phyloP scores from a whole-genome alignment of 2,329 filamentous ascomycete genomes.

The Pseudonectria foliicola region DNA sequence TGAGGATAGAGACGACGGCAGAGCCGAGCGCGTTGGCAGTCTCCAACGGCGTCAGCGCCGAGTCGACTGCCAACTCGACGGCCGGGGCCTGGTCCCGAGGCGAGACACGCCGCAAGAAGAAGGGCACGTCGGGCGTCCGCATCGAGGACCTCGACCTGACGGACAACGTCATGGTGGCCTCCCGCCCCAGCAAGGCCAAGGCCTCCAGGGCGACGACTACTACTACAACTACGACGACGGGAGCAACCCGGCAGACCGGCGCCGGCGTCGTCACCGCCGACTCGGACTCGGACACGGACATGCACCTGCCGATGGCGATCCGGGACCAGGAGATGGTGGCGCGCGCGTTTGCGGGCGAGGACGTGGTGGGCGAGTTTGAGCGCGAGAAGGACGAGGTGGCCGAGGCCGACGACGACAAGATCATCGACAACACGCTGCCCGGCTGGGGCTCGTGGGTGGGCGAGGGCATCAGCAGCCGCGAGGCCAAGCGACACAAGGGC shows the following conservation, averaged over 20 bases:
- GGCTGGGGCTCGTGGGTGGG: conserved; percentile 95
- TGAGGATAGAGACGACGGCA: conserved; percentile 21
- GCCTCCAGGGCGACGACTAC: conserved; percentile 16
- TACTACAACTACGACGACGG: conserved; percentile 6
- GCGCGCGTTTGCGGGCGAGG: conserved; percentile 81
- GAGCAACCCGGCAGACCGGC: conserved; percentile 7
- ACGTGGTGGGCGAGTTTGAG: conserved; percentile 74
- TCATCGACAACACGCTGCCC: conserved; percentile 76
- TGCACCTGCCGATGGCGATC: conserved; percentile 50
- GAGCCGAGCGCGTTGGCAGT: conserved; percentile 11
- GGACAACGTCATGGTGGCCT: conserved; percentile 27
- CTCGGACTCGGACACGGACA: conserved; percentile 38
- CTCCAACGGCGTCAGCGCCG: conserved; percentile 12
- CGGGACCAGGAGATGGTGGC: conserved; percentile 64
- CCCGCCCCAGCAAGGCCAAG: conserved; percentile 23
- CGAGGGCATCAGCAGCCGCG: conserved; percentile 66
- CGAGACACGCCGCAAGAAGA: conserved; percentile 32
- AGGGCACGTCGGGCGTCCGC: conserved; percentile 23
- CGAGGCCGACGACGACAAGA: conserved; percentile 73
- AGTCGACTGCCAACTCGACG: conserved; percentile 17
- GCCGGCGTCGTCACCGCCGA: conserved; percentile 28
- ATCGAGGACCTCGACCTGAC: conserved; percentile 35
- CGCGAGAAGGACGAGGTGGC: conserved; percentile 68
- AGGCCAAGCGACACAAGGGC: conserved; percentile 56
- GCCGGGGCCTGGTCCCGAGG: conserved; percentile 37